These are phyloP conservation scores for Tylopilus cervinicoccineus DNA, from an alignment of 768 basidiomycete genomes.

Conservation along the genomic window DNA sequence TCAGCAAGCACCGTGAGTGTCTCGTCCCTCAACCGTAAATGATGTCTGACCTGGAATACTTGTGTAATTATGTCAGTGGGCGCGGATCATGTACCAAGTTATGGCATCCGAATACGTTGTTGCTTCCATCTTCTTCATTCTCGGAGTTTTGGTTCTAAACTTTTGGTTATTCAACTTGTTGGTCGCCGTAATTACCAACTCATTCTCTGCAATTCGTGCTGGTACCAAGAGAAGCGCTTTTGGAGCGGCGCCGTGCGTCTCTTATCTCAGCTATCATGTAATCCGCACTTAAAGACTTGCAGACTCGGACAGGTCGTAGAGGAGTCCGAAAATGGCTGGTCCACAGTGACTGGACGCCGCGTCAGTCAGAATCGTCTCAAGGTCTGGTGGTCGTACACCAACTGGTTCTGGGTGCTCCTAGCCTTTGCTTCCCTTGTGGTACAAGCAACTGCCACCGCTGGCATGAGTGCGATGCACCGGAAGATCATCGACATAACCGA, in stretches of 20 bases:
- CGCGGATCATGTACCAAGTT: slow-evolving; percentile 78
- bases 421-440: slow-evolving; percentile 67
- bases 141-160: slow-evolving; percentile 80
- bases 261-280: background rate
- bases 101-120: slow-evolving; percentile 88
- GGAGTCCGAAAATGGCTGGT: slow-evolving; percentile 63
- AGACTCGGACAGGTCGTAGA: slow-evolving; percentile 42
- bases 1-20: slow-evolving; percentile 69
- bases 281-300: slow-evolving; percentile 1
- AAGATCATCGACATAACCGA: slow-evolving; percentile 63
- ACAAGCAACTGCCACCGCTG: slow-evolving; percentile 63
- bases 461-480: slow-evolving; percentile 43
- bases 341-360: slow-evolving; percentile 41
- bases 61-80: slow-evolving; percentile 47
- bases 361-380: slow-evolving; percentile 47
- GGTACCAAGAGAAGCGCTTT: slow-evolving; percentile 91
- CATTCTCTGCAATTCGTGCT: slow-evolving; percentile 80
- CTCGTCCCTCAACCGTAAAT: background rate
- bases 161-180: slow-evolving; percentile 93
- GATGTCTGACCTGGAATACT: background rate
- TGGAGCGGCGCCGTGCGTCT: slow-evolving; percentile 52
- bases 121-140: slow-evolving; percentile 83
- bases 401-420: slow-evolving; percentile 72
- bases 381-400: slow-evolving; percentile 51
- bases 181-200: slow-evolving; percentile 94